A percentile compares a stretch with the other conserved stretches of the same genome.
Conservation (phyloP, 2,329 filamentous ascomycete genomes). For the Fusarium decemcellulare region DNA sequence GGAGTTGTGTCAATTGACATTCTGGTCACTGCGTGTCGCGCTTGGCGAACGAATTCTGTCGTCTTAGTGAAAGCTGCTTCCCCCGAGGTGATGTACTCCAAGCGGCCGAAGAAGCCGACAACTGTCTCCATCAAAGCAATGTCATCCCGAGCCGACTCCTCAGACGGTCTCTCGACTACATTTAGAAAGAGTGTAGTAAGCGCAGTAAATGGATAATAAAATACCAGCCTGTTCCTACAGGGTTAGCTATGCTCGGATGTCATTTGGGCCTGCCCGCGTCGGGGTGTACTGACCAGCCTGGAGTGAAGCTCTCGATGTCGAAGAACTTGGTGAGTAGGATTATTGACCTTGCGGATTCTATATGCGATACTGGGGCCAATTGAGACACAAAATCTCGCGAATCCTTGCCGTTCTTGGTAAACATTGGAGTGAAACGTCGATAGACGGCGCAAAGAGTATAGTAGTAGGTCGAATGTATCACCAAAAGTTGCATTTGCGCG, state of each 20-base stretch:
- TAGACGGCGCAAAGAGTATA: neutral
- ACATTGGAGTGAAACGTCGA: neutral
- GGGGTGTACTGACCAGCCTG: slow-evolving; percentile 3
- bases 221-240: neutral
- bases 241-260: neutral
- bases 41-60: slow-evolving; percentile 12
- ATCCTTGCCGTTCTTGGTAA: neutral
- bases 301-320: slow-evolving; percentile 18
- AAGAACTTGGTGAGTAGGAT: slow-evolving; percentile 8
- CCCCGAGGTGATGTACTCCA: slow-evolving; percentile 18
- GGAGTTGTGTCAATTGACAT: neutral
- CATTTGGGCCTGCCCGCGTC: neutral
- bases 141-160: neutral
- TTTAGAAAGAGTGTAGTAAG: neutral
- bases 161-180: neutral
- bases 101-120: slow-evolving; percentile 15
- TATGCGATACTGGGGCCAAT: neutral
- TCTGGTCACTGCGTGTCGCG: neutral
- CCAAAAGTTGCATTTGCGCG: neutral
- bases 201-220: neutral
- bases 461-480: neutral
- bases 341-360: slow-evolving; percentile 10
- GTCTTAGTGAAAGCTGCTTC: slow-evolving; percentile 20
- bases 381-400: neutral
- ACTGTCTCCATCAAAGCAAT: slow-evolving; percentile 21